These are phyloP conservation scores for Fraxinus xanthoxyloides DNA, from an alignment of 305 asterid genomes.

Conservation along the genomic window DNA sequence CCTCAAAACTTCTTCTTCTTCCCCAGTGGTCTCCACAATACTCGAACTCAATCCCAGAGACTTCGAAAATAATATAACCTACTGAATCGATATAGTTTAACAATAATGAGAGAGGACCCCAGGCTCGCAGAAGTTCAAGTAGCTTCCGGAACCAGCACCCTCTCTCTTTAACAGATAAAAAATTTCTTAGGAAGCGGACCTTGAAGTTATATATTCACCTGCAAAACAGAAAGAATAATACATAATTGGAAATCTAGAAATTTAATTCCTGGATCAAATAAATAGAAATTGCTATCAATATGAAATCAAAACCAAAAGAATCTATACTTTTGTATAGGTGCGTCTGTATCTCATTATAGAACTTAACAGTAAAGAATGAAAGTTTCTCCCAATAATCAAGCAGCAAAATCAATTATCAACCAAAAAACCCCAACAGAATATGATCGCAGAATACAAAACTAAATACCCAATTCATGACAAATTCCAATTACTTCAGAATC, in stretches of 20 bases:
- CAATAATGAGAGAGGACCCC: slow-evolving; percentile 54
- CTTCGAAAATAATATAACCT: slow-evolving; percentile 5
- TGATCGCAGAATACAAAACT: slow-evolving; percentile 1
- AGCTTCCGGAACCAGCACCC: slow-evolving; percentile 55
- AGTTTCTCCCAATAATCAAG: neutral
- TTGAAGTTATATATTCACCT: slow-evolving; percentile 19
- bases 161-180: slow-evolving; percentile 38
- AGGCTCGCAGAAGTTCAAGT: slow-evolving; percentile 38
- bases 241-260: slow-evolving; percentile 14
- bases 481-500: slow-evolving; percentile 21
- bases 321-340: neutral
- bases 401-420: neutral
- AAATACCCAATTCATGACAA: neutral
- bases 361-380: neutral
- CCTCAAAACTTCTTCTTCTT: slow-evolving; percentile 20
- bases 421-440: neutral
- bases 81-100: slow-evolving; percentile 2
- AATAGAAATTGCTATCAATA: neutral
- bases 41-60: slow-evolving; percentile 14
- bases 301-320: neutral
- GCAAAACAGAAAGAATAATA: slow-evolving; percentile 6
- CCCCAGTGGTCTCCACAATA: slow-evolving; percentile 22
- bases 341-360: neutral
- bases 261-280: neutral
- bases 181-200: slow-evolving; percentile 19